These are phyloP conservation scores for Solanum commersonii DNA, from an alignment of 257 asterid species.

Conservation along the genomic window DNA sequence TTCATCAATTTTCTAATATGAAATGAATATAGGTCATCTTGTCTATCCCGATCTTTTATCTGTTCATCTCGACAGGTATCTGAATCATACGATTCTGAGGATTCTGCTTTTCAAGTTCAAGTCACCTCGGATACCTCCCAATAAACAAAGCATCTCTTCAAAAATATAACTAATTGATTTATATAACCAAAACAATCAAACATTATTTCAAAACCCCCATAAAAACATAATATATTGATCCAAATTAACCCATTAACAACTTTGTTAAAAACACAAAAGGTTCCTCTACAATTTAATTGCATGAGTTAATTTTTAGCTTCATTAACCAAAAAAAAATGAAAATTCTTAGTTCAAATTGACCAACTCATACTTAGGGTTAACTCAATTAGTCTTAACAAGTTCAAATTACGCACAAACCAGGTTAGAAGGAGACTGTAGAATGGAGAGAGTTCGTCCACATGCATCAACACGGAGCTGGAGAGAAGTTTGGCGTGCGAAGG, in stretches of 20 bases:
- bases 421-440: conserved; percentile 77
- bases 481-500: conserved; percentile 64
- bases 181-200: neutral
- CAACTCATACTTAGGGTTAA: neutral
- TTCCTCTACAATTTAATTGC: neutral
- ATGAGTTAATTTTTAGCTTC: neutral
- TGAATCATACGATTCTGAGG: too few relatives aligned
- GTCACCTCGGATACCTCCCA: neutral
- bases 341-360: neutral
- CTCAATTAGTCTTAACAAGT: neutral
- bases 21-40: neutral
- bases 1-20: neutral
- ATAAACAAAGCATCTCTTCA: neutral
- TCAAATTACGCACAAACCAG: conserved; percentile 27
- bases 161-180: neutral
- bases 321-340: neutral
- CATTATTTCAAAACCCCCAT: too few relatives aligned
- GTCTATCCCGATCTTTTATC: too few relatives aligned
- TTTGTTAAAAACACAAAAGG: too few relatives aligned
- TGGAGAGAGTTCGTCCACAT: conserved; percentile 72
- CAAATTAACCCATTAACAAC: too few relatives aligned
- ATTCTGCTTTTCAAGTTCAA: neutral
- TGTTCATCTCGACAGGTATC: too few relatives aligned
- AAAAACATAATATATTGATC: too few relatives aligned
- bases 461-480: conserved; percentile 65